Evolutionary conservation across 2,329 filamentous ascomycete genomes (phyloP).

Genomic region (Fusarium sp.): DNA sequence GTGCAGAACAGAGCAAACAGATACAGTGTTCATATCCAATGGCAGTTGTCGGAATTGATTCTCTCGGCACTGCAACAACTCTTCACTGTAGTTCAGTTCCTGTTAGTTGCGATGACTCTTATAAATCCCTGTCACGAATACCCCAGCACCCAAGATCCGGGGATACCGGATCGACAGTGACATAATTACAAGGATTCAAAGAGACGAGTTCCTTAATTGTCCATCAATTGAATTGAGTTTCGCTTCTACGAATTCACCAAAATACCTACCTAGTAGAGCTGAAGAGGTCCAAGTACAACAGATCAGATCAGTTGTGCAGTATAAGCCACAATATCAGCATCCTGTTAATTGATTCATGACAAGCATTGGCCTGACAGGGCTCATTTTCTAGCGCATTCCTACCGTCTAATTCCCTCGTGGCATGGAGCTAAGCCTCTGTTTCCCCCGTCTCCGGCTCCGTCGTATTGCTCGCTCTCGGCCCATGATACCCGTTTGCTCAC

Average conservation of each 20-base stretch:
- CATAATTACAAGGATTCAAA: conserved; percentile 16
- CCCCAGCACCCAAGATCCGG: conserved; percentile 38
- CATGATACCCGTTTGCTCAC: conserved; percentile 17
- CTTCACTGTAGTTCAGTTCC: background rate
- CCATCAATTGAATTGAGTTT: conserved; percentile 6
- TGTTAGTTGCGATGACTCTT: conserved; percentile 26
- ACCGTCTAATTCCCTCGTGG: conserved; percentile 26
- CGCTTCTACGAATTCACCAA: background rate
- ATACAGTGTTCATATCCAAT: background rate
- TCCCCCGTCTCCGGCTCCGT: conserved; percentile 11
- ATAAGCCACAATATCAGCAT: background rate
- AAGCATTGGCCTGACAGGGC: conserved; percentile 12
- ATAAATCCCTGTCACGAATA: conserved; percentile 23
- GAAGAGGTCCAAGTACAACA: background rate
- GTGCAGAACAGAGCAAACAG: background rate
- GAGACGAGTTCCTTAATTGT: conserved; percentile 5
- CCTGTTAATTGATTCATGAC: background rate
- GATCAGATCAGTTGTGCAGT: background rate
- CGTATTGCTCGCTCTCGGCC: conserved; percentile 46
- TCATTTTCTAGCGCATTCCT: conserved; percentile 23
- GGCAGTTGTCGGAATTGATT: background rate
- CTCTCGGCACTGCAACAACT: conserved; percentile 1
- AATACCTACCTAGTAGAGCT: background rate
- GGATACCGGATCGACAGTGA: conserved; percentile 8
- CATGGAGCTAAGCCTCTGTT: conserved; percentile 2